Percentiles rank a stretch among this genome's conserved stretches.
Evolutionary conservation across 345 rosid genomes (phyloP).

Genomic region (Salix arbutifolia): DNA sequence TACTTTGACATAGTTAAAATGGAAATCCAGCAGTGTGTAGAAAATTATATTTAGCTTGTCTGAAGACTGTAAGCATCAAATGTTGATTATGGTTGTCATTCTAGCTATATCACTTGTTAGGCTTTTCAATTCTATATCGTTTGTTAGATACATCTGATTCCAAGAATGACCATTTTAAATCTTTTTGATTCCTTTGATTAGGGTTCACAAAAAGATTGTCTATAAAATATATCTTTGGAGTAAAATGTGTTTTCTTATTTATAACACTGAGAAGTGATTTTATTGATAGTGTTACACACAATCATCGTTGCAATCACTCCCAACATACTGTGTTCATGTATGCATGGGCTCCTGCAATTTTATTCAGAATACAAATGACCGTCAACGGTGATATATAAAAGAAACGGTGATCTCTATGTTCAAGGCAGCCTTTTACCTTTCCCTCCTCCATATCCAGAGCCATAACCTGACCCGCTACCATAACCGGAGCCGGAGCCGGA

Average conservation of each 20-base stretch:
- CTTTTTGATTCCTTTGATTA: background rate
- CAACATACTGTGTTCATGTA: background rate
- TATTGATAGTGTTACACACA: background rate
- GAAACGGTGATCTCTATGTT: background rate
- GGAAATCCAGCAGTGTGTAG: no score
- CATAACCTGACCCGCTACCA: conserved; percentile 10
- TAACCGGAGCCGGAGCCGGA: conserved; percentile 14
- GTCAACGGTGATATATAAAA: background rate
- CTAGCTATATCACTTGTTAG: background rate
- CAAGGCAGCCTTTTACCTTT: conserved; percentile 20
- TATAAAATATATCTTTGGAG: background rate
- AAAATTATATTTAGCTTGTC: no score
- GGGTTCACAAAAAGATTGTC: background rate
- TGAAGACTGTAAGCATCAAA: background rate
- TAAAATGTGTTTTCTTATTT: background rate
- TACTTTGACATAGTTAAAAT: no score
- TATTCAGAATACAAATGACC: conserved; percentile 16
- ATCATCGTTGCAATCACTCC: background rate
- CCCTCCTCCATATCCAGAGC: conserved; percentile 27
- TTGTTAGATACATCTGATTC: background rate
- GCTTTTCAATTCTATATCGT: background rate
- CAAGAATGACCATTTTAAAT: background rate
- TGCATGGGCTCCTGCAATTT: conserved; percentile 8
- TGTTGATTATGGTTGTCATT: background rate
- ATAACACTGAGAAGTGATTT: background rate